phyloP scores from a whole-genome alignment of 495 filamentous ascomycete species.

The Trichoderma asperelloides region DNA sequence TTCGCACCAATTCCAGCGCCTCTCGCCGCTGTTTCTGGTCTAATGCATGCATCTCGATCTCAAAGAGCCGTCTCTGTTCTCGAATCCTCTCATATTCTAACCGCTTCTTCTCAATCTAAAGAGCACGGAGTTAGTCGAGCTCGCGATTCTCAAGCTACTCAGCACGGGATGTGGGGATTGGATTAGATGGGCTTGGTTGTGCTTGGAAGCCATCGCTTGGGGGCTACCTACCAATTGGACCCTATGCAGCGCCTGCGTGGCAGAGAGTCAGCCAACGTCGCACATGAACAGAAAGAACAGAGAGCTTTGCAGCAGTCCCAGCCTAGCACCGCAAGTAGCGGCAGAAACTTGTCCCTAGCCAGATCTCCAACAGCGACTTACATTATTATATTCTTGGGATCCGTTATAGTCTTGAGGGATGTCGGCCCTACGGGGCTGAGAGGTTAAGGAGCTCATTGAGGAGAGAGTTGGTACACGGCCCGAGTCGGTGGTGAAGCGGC shows the following conservation, averaged over 20 bases:
- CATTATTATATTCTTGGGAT: constrained; percentile 15
- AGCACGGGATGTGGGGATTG: background rate
- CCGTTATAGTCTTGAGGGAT: constrained; percentile 14
- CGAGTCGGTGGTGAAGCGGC: constrained; percentile 89
- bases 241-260: constrained; percentile 43
- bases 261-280: constrained; percentile 20
- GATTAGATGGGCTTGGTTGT: background rate
- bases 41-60: constrained; percentile 78
- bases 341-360: background rate
- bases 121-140: background rate
- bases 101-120: constrained; percentile 84
- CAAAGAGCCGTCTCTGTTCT: constrained; percentile 75
- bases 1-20: constrained; percentile 70
- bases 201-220: background rate
- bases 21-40: constrained; percentile 73
- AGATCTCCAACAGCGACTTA: constrained; percentile 14
- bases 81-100: constrained; percentile 77
- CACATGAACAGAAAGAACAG: constrained; percentile 3
- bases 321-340: background rate
- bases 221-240: constrained; percentile 47
- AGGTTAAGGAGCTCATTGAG: constrained; percentile 40
- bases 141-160: background rate
- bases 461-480: constrained; percentile 76
- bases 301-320: background rate
- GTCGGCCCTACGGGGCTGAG: constrained; percentile 6